Evolutionary conservation across 129 eudicot species (phyloP).

Genomic region (Daucus carota): DH1_v3.0 NC_030385.2:44666501-44667000

Average conservation of each 20-base stretch:
- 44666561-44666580: neutral
- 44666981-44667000: neutral
- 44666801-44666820: slow-evolving; percentile 14
- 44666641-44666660: slow-evolving; percentile 24
- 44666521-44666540: slow-evolving; percentile 3
- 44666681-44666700: slow-evolving; percentile 6
- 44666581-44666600: neutral
- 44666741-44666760: slow-evolving; percentile 11
- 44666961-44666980: neutral
- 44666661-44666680: slow-evolving; percentile 7
- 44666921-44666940: slow-evolving; percentile 8
- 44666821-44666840: slow-evolving; percentile 11
- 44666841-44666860: slow-evolving; percentile 18
- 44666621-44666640: slow-evolving; percentile 9
- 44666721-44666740: slow-evolving; percentile 17
- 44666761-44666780: slow-evolving; percentile 17
- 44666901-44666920: slow-evolving; percentile 6
- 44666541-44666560: neutral
- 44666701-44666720: slow-evolving; percentile 16
- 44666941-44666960: slow-evolving; percentile 3
- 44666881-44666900: slow-evolving; percentile 13
- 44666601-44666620: slow-evolving; percentile 19
- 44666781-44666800: slow-evolving; percentile 22
- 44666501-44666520: neutral
- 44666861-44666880: slow-evolving; percentile 23